Base-by-base conservation (phyloP, 2,329 filamentous ascomycete genomes). In the Trichoderma polysporum region DNA sequence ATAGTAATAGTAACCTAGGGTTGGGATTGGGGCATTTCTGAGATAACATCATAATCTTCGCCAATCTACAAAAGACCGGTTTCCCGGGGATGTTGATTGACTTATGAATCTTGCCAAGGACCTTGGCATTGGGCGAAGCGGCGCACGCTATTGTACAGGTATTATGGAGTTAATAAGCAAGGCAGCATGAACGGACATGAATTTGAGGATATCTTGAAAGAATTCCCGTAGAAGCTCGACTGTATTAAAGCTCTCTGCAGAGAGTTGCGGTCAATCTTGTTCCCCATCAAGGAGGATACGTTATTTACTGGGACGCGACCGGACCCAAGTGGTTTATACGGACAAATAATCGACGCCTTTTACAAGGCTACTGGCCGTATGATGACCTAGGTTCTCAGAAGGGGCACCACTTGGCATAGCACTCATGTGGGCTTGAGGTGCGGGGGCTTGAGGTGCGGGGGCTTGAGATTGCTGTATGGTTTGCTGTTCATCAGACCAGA, bases 211-310 rank as follows among this genome's bases (percentile, higher is more conserved):
- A 67, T 72, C 52, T 37, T 72, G 57, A 47, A 54, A 13, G 71
- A 72, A 49, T 71, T 71, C 56, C 5, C 70, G 47, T n/a, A 49
- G 35, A 68, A 71, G 61, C 69, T 71, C 35, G 22, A 69, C 54
- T 37, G 45, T 27, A 35, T 71, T 17, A 71, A 71, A 62, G 50
- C 67, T 17, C 67, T 72, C 27, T 69, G 70, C n/a, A 53, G 70
- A 62, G 66, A n/a, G 5, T 37, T 71, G n/a, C 67, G 68, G 27
- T 50, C 68, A 27, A 50, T 72, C 59, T 57, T 71, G 33, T 71
- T 72, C 68, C 70, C 68, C 1, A 45, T 69, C 54, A 54, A 63
- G 47, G 60, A 66, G 19, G 68, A 66, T 29, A 22, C 22, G n/a
- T 56, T 68, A 17, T 56, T 35, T 25, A 56, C 52, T 17, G 52